Conservation (phyloP, 192 early-diverging fungal species). For the Gaertneriomyces semiglobifer region DNA sequence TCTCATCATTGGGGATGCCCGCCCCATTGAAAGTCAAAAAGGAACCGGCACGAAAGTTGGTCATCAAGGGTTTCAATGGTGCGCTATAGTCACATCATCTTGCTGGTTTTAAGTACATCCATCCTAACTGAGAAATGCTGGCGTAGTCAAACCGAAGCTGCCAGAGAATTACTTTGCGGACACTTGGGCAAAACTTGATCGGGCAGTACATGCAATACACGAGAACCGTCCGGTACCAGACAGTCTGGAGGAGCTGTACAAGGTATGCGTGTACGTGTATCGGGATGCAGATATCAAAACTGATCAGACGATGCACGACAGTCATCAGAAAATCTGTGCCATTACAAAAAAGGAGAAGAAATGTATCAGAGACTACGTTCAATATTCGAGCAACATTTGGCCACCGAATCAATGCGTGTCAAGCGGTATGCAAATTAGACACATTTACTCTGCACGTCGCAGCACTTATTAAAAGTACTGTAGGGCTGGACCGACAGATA, state of each 20-base stretch:
- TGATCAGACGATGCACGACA: slow-evolving; percentile 14
- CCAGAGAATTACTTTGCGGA: slow-evolving; percentile 66
- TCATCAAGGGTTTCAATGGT: slow-evolving; percentile 65
- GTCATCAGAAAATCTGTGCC: slow-evolving; percentile 73
- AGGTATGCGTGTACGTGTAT: slow-evolving; percentile 31
- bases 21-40: background rate
- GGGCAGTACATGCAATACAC: slow-evolving; percentile 73
- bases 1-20: background rate
- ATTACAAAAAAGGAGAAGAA: slow-evolving; percentile 65
- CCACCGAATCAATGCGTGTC: too few relatives aligned
- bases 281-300: slow-evolving; percentile 3
- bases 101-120: background rate
- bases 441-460: background rate
- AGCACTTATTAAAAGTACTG: slow-evolving; percentile 3
- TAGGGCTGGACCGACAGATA: slow-evolving; percentile 9
- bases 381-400: slow-evolving; percentile 56
- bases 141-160: slow-evolving; percentile 45
- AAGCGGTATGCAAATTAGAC: too few relatives aligned
- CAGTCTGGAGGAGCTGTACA: slow-evolving; percentile 81
- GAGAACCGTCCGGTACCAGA: slow-evolving; percentile 55
- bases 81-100: background rate
- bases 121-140: background rate
- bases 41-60: slow-evolving; percentile 49
- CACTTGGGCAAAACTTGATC: slow-evolving; percentile 62
- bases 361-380: slow-evolving; percentile 59